A percentile compares a stretch with the other conserved stretches of the same genome.
Conservation (phyloP, 306 rosid species). For the Quercus mongolica region DNA sequence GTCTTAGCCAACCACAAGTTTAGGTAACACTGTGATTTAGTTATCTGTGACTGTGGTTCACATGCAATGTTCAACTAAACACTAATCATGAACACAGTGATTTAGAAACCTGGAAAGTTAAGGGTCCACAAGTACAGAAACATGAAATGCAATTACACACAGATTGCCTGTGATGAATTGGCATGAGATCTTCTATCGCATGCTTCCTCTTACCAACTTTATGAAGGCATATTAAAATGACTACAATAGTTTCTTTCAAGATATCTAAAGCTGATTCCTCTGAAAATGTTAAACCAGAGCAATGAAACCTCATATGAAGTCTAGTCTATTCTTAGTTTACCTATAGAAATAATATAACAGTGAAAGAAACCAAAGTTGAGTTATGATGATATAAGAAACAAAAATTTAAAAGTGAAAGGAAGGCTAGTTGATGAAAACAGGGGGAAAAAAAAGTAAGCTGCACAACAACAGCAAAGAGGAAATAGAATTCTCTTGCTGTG, state of each 20-base stretch:
- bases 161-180: too few relatives aligned
- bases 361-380: background rate
- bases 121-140: too few relatives aligned
- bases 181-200: too few relatives aligned
- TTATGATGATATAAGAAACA: background rate
- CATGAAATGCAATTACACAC: too few relatives aligned
- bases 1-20: too few relatives aligned
- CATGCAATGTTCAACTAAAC: too few relatives aligned
- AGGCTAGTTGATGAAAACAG: background rate
- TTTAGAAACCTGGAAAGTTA: too few relatives aligned
- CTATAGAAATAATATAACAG: slow-evolving; percentile 20
- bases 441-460: background rate
- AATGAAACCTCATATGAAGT: slow-evolving; percentile 38
- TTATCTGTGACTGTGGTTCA: too few relatives aligned
- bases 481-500: background rate
- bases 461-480: slow-evolving; percentile 2
- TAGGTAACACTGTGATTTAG: too few relatives aligned
- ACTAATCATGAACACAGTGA: too few relatives aligned
- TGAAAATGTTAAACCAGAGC: slow-evolving; percentile 36
- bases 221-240: slow-evolving; percentile 84
- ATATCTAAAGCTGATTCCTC: slow-evolving; percentile 87
- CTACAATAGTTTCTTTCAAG: slow-evolving; percentile 85
- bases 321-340: slow-evolving; percentile 59
- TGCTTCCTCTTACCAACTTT: slow-evolving; percentile 24
- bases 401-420: background rate